These are phyloP conservation scores for Capsicum rhomboideum DNA, from an alignment of 257 asterid species.

Conservation along the genomic window DNA sequence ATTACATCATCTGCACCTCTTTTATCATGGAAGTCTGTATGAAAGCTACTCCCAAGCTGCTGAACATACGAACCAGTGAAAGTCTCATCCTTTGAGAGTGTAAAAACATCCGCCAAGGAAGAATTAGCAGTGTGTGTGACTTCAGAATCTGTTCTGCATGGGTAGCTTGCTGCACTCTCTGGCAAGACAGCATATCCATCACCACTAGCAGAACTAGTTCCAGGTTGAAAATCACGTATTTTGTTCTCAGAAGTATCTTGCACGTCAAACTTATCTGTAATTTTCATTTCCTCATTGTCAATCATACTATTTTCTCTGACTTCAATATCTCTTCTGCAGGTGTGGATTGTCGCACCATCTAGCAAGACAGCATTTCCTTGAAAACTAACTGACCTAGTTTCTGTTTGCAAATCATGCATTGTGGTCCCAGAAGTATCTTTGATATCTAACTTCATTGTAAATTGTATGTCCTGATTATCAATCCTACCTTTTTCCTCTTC, in stretches of 20 bases:
- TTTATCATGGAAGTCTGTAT: slow-evolving; percentile 14
- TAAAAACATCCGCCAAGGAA: slow-evolving; percentile 14
- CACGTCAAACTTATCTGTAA: background rate
- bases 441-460: slow-evolving; percentile 20
- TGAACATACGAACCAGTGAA: slow-evolving; percentile 10
- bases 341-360: slow-evolving; percentile 3
- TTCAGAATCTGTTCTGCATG: background rate
- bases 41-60: slow-evolving; percentile 16
- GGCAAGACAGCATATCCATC: slow-evolving; percentile 4
- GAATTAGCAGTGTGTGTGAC: background rate
- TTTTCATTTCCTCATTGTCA: background rate
- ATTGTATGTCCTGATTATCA: slow-evolving; percentile 16
- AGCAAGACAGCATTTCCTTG: background rate
- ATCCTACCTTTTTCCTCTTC: background rate
- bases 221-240: background rate
- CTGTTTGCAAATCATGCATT: slow-evolving; percentile 21
- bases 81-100: slow-evolving; percentile 12
- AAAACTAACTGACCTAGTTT: background rate
- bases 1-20: slow-evolving; percentile 10
- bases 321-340: background rate
- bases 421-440: slow-evolving; percentile 20
- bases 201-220: background rate
- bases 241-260: background rate
- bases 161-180: slow-evolving; percentile 11
- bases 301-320: background rate